Evolutionary conservation across 176 grass and related monocot genomes (phyloP).

Genomic region (Carex pumila): DNA sequence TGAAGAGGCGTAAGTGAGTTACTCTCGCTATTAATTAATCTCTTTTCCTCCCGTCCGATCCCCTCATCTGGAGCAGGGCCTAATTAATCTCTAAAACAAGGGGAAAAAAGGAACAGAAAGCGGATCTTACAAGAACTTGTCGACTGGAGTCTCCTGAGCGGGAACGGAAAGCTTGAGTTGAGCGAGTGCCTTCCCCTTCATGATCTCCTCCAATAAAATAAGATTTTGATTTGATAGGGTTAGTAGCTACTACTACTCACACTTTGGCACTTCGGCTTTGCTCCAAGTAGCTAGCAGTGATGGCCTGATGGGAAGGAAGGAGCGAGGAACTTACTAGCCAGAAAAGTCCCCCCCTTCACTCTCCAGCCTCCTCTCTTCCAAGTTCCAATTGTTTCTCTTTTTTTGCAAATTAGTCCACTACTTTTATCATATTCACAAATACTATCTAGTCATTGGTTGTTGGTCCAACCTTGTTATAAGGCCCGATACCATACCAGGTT

Average conservation of each 20-base stretch:
- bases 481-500: no score
- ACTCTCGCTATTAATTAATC: no score
- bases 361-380: not conserved
- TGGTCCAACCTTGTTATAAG: not conserved
- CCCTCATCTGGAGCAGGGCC: no score
- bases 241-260: not conserved
- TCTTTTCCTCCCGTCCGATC: no score
- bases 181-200: conserved; percentile 60
- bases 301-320: not conserved
- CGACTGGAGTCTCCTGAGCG: conserved; percentile 56
- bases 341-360: not conserved
- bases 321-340: not conserved
- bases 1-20: no score
- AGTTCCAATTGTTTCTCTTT: not conserved
- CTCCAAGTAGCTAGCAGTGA: not conserved
- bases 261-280: not conserved
- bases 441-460: not conserved
- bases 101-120: not conserved
- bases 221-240: not conserved
- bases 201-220: conserved; percentile 7
- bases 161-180: conserved; percentile 71
- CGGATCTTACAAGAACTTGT: conserved; percentile 60
- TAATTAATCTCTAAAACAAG: not conserved
- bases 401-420: not conserved
- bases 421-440: not conserved